Base-by-base conservation (phyloP, 1,139 yeast genomes). In the Scheffersomyces insectosa region DNA sequence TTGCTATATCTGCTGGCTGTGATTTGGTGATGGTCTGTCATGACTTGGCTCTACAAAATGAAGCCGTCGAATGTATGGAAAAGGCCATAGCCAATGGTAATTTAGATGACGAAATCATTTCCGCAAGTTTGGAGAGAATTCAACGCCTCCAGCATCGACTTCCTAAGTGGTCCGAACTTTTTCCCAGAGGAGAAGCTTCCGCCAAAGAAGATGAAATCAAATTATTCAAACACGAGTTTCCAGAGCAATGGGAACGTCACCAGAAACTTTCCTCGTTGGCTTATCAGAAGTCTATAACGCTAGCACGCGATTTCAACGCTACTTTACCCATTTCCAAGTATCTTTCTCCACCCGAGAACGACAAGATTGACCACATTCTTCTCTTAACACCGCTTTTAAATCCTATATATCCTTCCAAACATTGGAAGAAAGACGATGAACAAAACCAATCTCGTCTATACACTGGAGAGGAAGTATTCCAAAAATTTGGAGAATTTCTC, bases 1-100 rank as follows among this genome's bases (percentile, higher is more conserved):
- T 81, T 57, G 84, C 87, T 0, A 66, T 81, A 4, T 72, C 76
- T 45, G 88, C 88, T 2, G 85, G 86, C 1, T 83, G 88, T 60
- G 88, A 83, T 56, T 68, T 82, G 53, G 80, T 83, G 4, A 70
- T 82, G 70, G 85, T 82, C 9, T 82, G 88, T 54, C 83, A 81
- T 47, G 80, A 80, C 47, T 65, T 66, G 51, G 63, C 68, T n/a
- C 66, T 80, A 34, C 88, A 83, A 54, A 69, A 72, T 39, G 87
- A 83, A 54, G 86, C 85, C 3, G 67, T 81, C 5, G 77, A 74
- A 20, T 79, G 83, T 1, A 65, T 82, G 50, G 59, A 70, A 40
- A 79, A 79, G 45, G 87, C 85, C 0, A 66, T 80, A 8, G 65
- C 66, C 5, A 73, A 75, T 50, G 85, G 84, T 1, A 75, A 77